Evolutionary conservation across 2,329 filamentous ascomycete species (phyloP).

Genomic region (Beauveria medogensis): DNA sequence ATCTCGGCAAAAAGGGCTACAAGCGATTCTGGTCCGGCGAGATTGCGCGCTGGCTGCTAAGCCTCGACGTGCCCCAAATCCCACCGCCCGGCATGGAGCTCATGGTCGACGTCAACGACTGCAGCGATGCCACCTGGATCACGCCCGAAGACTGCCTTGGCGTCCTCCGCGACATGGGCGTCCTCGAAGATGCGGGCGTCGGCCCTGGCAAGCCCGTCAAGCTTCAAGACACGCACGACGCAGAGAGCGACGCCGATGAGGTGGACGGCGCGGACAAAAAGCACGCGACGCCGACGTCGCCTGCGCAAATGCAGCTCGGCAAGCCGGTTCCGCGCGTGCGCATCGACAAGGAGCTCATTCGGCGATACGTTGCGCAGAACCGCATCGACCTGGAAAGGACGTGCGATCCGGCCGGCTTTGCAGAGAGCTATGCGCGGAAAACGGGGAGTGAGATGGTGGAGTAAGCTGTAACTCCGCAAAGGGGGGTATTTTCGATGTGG

Average conservation of each 20-base stretch:
- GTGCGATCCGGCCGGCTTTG: constrained; percentile 68
- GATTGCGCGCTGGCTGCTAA: constrained; percentile 61
- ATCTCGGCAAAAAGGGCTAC: constrained; percentile 77
- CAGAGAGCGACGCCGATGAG: constrained; percentile 16
- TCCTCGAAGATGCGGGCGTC: constrained; percentile 52
- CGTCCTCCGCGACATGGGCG: constrained; percentile 71
- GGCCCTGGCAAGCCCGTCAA: constrained; percentile 30
- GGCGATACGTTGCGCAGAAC: constrained; percentile 58
- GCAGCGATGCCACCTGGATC: constrained; percentile 76
- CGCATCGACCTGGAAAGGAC: constrained; percentile 54
- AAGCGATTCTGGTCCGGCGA: constrained; percentile 79
- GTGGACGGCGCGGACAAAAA: constrained; percentile 14
- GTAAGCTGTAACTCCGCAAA: background rate
- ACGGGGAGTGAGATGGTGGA: constrained; percentile 20
- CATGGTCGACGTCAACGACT: constrained; percentile 59
- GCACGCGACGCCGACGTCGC: constrained; percentile 11
- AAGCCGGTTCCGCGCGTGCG: constrained; percentile 36
- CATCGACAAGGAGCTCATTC: constrained; percentile 48
- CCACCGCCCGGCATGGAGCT: constrained; percentile 28
- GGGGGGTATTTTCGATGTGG: background rate
- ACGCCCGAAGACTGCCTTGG: constrained; percentile 72
- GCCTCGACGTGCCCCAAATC: constrained; percentile 30
- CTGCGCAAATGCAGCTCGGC: constrained; percentile 1
- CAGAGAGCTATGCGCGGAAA: constrained; percentile 55
- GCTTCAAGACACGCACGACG: constrained; percentile 17